Conservation (phyloP, 371 early-diverging fungal genomes). For the Neoconidiobolus thromboides region DNA sequence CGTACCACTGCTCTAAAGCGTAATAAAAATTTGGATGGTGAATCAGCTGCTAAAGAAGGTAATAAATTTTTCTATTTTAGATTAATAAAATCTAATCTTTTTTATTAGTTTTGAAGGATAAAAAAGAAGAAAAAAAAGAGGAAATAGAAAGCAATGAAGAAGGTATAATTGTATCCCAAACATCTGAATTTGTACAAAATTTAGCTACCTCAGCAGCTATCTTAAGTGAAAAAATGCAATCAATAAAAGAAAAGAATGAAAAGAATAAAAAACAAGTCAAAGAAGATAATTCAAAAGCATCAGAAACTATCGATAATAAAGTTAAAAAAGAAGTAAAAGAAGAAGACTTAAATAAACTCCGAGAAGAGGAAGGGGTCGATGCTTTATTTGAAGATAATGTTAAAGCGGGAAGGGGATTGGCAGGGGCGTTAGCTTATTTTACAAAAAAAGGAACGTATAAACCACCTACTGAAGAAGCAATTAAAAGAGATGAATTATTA, state of each 20-base stretch:
- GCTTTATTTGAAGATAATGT: conserved; percentile 55
- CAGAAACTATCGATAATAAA: not conserved
- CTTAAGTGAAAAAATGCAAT: conserved; percentile 8
- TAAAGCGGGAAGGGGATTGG: conserved; percentile 58
- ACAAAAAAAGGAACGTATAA: conserved; percentile 26
- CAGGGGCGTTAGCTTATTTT: conserved; percentile 50
- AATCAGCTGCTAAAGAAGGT: conserved; percentile 28
- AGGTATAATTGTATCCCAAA: conserved; percentile 17
- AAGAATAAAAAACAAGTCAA: conserved; percentile 12
- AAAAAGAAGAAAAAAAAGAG: conserved; percentile 14
- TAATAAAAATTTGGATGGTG: conserved; percentile 26
- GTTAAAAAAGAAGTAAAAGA: not conserved
- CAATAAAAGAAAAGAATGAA: conserved; percentile 4
- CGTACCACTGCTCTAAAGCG: conserved; percentile 33
- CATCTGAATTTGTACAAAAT: conserved; percentile 49
- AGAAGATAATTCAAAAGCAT: conserved; percentile 22
- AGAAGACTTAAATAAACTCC: not conserved
- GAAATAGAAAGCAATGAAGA: conserved; percentile 16
- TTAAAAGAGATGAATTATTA: conserved; percentile 35
- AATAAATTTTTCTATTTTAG: conserved; percentile 4
- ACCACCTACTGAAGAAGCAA: conserved; percentile 37
- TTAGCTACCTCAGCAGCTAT: conserved; percentile 23
- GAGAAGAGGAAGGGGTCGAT: conserved; percentile 56
- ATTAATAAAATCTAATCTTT: not conserved
- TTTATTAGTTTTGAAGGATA: conserved; percentile 1